Evolutionary conservation across 1,284 basidiomycete genomes (phyloP).

Genomic region (Puccinia triticina): DNA sequence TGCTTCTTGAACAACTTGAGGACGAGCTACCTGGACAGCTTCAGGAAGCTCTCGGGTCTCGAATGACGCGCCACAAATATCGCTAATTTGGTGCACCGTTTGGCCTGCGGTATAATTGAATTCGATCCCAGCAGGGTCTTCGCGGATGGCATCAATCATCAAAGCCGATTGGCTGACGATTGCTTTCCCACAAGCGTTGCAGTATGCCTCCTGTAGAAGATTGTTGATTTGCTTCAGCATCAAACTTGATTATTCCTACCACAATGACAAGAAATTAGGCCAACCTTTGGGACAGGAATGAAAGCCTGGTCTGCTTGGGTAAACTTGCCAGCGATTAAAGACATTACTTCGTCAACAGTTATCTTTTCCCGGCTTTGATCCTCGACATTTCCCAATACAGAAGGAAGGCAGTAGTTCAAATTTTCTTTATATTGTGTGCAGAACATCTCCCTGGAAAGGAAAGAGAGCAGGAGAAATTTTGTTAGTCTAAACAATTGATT

Average conservation of each 20-base stretch:
- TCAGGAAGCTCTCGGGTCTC: not conserved
- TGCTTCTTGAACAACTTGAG: not conserved
- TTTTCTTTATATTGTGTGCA: conserved; percentile 25
- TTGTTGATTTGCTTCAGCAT: too few species aligned
- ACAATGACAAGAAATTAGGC: not conserved
- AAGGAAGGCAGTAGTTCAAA: conserved; percentile 10
- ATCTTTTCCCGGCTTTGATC: not conserved
- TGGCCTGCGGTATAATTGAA: not conserved
- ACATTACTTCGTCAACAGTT: not conserved
- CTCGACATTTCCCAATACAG: conserved; percentile 13
- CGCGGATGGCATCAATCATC: not conserved
- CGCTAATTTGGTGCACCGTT: not conserved
- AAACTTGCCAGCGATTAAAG: conserved; percentile 1
- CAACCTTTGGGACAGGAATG: conserved; percentile 18
- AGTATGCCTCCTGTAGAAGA: conserved; percentile 11
- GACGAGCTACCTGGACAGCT: not conserved
- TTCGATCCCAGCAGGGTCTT: not conserved
- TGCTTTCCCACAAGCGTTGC: conserved; percentile 28
- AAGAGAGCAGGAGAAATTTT: not conserved
- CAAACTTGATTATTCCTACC: too few species aligned
- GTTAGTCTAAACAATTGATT: too few species aligned
- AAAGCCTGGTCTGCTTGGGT: not conserved
- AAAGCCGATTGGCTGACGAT: conserved; percentile 11
- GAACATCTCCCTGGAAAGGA: not conserved
- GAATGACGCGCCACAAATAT: conserved; percentile 11